A percentile compares a stretch with the other conserved stretches of the same genome.
phyloP scores from a whole-genome alignment of 2,329 filamentous ascomycete species.

The Fusarium tupiense region DNA sequence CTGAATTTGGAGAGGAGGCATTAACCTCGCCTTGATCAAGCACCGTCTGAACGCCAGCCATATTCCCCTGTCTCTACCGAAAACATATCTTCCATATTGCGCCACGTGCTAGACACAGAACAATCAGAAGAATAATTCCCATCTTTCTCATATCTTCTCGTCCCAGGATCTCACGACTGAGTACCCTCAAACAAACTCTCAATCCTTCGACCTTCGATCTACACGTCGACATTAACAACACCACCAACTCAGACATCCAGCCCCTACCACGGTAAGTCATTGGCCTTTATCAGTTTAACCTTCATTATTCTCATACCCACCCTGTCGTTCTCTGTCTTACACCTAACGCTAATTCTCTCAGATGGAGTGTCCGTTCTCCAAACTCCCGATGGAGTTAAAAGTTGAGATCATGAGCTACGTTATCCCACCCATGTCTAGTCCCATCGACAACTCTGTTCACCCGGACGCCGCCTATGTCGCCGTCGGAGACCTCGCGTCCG shows the following conservation, averaged over 20 bases:
- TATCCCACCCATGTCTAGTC: not conserved
- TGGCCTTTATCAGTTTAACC: no score
- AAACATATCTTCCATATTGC: not conserved
- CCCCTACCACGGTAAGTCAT: not conserved
- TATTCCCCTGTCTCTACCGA: not conserved
- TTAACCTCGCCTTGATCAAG: not conserved
- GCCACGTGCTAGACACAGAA: not conserved
- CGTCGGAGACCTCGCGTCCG: not conserved
- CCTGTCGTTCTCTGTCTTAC: not conserved
- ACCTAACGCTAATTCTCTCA: not conserved
- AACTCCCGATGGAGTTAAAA: not conserved
- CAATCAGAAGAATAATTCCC: not conserved
- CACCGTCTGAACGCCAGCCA: not conserved
- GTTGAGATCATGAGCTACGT: not conserved
- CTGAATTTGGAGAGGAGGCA: not conserved
- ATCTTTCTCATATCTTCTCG: not conserved
- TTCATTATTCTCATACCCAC: no score
- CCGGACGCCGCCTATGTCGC: rapidly evolving
- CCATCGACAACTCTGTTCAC: not conserved
- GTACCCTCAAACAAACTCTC: not conserved
- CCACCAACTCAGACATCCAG: no score
- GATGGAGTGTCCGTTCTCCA: not conserved
- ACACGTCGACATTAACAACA: not conserved
- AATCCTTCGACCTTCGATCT: not conserved
- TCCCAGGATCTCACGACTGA: no score